Percentiles rank a stretch among this genome's conserved stretches.
phyloP scores from a whole-genome alignment of 352 stramenopile species.

The Globisporangium parvum region DNA sequence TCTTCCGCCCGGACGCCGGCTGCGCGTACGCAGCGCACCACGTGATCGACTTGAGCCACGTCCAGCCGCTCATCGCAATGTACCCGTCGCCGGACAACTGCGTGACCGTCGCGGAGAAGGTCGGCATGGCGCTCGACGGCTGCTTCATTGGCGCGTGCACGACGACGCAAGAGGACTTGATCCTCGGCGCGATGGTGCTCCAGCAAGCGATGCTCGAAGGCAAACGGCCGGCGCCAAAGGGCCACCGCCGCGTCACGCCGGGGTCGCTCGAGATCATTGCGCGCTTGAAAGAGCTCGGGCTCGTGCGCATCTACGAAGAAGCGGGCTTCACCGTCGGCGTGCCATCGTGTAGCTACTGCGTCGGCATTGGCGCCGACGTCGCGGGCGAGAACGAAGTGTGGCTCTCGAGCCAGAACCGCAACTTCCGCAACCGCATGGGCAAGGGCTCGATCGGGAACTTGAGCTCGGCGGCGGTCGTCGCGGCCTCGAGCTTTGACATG shows the following conservation, averaged over 20 bases:
- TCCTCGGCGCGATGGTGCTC: constrained; percentile 71
- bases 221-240: constrained; percentile 42
- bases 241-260: constrained; percentile 73
- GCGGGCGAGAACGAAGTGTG: constrained; percentile 79
- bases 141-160: constrained; percentile 85
- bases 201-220: constrained; percentile 66
- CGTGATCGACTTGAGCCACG: constrained; percentile 61
- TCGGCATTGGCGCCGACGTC: constrained; percentile 77
- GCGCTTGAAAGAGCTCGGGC: constrained; percentile 62
- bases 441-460: constrained; percentile 77
- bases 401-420: constrained; percentile 81
- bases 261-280: constrained; percentile 75
- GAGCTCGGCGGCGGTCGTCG: constrained; percentile 73
- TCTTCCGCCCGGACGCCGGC: constrained; percentile 73
- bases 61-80: constrained; percentile 72
- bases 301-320: constrained; percentile 74
- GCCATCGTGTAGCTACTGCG: constrained; percentile 73
- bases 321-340: constrained; percentile 74
- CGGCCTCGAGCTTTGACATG: constrained; percentile 81
- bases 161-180: constrained; percentile 74
- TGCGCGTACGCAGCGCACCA: constrained; percentile 69
- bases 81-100: constrained; percentile 82
- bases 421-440: constrained; percentile 87
- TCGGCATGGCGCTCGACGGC: constrained; percentile 71
- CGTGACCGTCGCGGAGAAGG: constrained; percentile 51